phyloP scores from a whole-genome alignment of 768 basidiomycete genomes.

The Xerocomus spinulosus region DNA sequence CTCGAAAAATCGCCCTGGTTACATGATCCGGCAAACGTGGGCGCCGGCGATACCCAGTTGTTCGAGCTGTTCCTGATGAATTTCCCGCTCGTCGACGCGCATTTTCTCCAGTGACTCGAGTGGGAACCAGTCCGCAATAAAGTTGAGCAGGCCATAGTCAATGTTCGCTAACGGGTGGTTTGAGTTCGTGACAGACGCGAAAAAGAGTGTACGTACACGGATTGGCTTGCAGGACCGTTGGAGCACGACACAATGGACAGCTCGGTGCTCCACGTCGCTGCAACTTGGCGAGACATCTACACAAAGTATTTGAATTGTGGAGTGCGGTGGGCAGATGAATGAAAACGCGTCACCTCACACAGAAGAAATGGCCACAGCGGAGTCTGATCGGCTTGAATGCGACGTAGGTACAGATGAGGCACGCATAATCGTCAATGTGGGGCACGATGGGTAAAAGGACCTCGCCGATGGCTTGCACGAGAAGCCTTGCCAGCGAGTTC shows the following conservation, averaged over 20 bases:
- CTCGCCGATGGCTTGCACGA: constrained; percentile 81
- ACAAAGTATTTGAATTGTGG: too few relatives aligned
- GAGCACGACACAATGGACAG: constrained; percentile 84
- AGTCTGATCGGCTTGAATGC: constrained; percentile 92
- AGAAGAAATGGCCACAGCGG: constrained; percentile 74
- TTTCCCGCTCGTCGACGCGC: constrained; percentile 71
- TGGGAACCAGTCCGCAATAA: constrained; percentile 93
- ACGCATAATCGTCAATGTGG: constrained; percentile 78
- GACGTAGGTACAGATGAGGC: constrained; percentile 82
- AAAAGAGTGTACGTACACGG: constrained; percentile 49
- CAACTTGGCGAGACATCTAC: constrained; percentile 82
- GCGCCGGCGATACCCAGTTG: constrained; percentile 50
- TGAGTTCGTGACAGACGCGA: background rate
- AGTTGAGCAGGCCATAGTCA: constrained; percentile 74
- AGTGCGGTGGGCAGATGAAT: too few relatives aligned
- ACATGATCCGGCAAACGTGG: constrained; percentile 41
- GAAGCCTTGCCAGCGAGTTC: constrained; percentile 51
- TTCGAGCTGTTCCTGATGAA: constrained; percentile 59
- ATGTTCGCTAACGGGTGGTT: constrained; percentile 53
- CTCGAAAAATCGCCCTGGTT: background rate
- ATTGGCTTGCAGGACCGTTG: constrained; percentile 72
- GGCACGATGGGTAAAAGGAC: constrained; percentile 79
- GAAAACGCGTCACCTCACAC: constrained; percentile 65
- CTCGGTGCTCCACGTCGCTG: constrained; percentile 70
- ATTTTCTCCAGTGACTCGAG: constrained; percentile 71